Evolutionary conservation across 129 eudicot species (phyloP).

Genomic region (Pittosporum tobira): DNA sequence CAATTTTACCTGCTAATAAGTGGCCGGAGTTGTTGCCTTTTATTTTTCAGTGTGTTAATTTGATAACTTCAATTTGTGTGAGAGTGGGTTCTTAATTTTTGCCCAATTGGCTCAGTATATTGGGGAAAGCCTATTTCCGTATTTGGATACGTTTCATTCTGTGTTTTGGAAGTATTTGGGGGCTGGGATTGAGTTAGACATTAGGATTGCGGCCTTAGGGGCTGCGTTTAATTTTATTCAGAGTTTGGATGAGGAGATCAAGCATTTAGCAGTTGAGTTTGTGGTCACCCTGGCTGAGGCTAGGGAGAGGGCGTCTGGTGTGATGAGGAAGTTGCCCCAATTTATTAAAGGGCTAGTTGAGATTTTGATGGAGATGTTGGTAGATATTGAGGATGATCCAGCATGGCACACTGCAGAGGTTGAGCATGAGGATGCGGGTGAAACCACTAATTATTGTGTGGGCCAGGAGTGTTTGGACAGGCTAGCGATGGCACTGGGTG

Average conservation of each 20-base stretch:
- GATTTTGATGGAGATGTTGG: constrained; percentile 57
- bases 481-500: constrained; percentile 56
- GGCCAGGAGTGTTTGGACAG: constrained; percentile 70
- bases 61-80: constrained; percentile 34
- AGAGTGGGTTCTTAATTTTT: constrained; percentile 62
- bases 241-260: constrained; percentile 59
- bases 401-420: constrained; percentile 53
- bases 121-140: constrained; percentile 51
- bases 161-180: constrained; percentile 53
- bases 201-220: constrained; percentile 61
- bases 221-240: constrained; percentile 75
- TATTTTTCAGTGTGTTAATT: constrained; percentile 71
- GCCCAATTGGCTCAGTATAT: constrained; percentile 75
- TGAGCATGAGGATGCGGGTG: constrained; percentile 68
- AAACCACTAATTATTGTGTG: constrained; percentile 50
- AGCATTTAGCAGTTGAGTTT: constrained; percentile 62
- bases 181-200: constrained; percentile 38
- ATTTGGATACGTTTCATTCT: constrained; percentile 50
- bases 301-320: too few species aligned
- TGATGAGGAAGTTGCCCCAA: constrained; percentile 74
- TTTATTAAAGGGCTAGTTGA: constrained; percentile 46
- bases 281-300: constrained; percentile 59
- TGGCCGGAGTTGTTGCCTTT: constrained; percentile 86
- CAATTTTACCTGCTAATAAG: constrained; percentile 46
- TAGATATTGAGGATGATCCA: too few species aligned